Evolutionary conservation across 2,329 filamentous ascomycete genomes (phyloP).

Genomic region (Pleomassaria siparia): DNA sequence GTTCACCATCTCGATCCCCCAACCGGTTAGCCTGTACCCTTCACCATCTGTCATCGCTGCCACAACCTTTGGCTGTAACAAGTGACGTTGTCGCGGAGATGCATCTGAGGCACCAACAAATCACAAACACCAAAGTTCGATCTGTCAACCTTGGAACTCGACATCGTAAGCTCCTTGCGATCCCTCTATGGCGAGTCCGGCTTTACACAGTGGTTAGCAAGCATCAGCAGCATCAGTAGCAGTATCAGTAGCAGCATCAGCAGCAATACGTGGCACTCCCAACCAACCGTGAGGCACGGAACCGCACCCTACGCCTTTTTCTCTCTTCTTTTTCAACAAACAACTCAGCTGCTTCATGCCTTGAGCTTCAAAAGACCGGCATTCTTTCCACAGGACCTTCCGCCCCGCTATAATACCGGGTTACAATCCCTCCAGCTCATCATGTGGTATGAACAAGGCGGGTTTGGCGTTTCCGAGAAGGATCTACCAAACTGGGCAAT

Average conservation of each 20-base stretch:
- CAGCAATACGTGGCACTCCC: not conserved
- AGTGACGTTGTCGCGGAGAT: constrained; percentile 18
- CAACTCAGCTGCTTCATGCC: too few relatives aligned
- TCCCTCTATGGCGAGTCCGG: constrained; percentile 1
- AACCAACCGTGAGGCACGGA: not conserved
- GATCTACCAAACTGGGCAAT: constrained; percentile 8
- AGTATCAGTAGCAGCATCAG: too few relatives aligned
- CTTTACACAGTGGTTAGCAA: not conserved
- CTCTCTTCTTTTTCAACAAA: too few relatives aligned
- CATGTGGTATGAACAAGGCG: constrained; percentile 5
- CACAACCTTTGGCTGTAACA: constrained; percentile 20
- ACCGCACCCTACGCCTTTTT: too few relatives aligned
- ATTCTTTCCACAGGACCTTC: constrained; percentile 1
- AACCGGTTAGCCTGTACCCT: constrained; percentile 2
- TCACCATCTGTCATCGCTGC: constrained; percentile 18
- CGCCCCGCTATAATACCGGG: not conserved
- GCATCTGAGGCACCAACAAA: constrained; percentile 14
- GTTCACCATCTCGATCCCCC: constrained; percentile 1
- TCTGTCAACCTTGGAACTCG: not conserved
- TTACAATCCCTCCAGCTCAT: not conserved
- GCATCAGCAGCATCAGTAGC: too few relatives aligned
- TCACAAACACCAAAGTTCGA: not conserved
- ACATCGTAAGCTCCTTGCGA: constrained; percentile 1
- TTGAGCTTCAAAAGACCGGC: not conserved
- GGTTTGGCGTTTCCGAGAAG: constrained; percentile 8